Conservation (phyloP, 1,284 basidiomycete species). For the Pseudozyma flocculosa region DNA sequence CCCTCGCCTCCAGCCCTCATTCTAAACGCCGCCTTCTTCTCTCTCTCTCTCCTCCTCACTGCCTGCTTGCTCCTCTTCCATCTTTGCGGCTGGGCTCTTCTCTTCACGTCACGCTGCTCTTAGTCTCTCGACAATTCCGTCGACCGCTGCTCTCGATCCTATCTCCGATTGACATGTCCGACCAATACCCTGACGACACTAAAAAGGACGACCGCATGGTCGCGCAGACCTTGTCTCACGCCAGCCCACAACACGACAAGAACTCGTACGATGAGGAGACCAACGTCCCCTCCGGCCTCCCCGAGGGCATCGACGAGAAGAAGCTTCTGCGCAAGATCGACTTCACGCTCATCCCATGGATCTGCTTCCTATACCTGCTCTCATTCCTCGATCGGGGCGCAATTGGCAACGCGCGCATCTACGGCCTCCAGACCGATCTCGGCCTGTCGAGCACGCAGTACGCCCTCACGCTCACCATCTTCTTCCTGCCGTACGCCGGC, state of each 20-base stretch:
- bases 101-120: not conserved
- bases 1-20: too few species aligned
- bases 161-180: not conserved
- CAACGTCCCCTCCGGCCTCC: conserved; percentile 5
- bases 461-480: conserved; percentile 27
- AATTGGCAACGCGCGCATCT: conserved; percentile 57
- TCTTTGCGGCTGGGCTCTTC: not conserved
- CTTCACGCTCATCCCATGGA: conserved; percentile 43
- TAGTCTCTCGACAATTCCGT: not conserved
- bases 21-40: not conserved
- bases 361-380: conserved; percentile 44
- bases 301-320: conserved; percentile 43
- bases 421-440: conserved; percentile 27
- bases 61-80: not conserved
- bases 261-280: not conserved
- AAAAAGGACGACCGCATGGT: not conserved
- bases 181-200: not conserved
- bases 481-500: conserved; percentile 37
- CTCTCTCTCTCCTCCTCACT: not conserved
- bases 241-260: too few species aligned
- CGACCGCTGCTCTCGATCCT: not conserved
- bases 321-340: conserved; percentile 52
- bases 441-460: conserved; percentile 21
- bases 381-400: conserved; percentile 61
- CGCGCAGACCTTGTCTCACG: not conserved